A percentile compares a stretch with the other conserved stretches of the same genome.
Conservation (phyloP, 805 yeast genomes). For the Candida piceae region DNA sequence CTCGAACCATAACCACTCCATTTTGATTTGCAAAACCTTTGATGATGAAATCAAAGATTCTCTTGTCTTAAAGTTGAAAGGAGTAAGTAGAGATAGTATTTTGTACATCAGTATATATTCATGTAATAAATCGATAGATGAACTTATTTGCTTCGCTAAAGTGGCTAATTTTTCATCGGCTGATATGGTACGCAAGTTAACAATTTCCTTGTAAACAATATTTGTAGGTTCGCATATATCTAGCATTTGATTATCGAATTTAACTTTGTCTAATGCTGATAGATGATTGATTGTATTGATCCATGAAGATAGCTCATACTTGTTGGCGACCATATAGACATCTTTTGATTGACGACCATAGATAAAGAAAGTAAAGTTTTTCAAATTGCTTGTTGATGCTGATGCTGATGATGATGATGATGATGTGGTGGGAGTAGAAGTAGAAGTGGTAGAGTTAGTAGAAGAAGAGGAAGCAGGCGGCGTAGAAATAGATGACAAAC, state of each 20-base stretch:
- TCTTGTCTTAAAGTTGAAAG: slow-evolving; percentile 48
- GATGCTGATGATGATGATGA: not conserved
- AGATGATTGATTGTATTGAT: slow-evolving; percentile 48
- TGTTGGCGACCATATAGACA: slow-evolving; percentile 36
- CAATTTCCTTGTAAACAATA: slow-evolving; percentile 16
- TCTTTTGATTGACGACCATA: slow-evolving; percentile 38
- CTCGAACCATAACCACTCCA: slow-evolving; percentile 57
- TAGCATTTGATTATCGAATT: slow-evolving; percentile 18
- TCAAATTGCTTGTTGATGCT: slow-evolving; percentile 4
- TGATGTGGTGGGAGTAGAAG: not conserved
- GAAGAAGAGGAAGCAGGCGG: not conserved
- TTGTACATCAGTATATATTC: slow-evolving; percentile 31
- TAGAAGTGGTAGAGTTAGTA: not conserved
- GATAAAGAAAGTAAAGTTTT: slow-evolving; percentile 31
- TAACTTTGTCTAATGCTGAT: slow-evolving; percentile 40
- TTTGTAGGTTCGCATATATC: slow-evolving; percentile 23
- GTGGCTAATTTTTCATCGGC: slow-evolving; percentile 7
- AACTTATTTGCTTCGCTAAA: slow-evolving; percentile 14
- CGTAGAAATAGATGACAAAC: no score
- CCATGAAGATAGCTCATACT: slow-evolving; percentile 55
- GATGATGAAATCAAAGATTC: slow-evolving; percentile 42
- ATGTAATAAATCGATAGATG: slow-evolving; percentile 32
- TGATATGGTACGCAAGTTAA: slow-evolving; percentile 9
- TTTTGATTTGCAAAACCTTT: slow-evolving; percentile 42
- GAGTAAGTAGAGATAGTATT: slow-evolving; percentile 45